Evolutionary conservation across 306 rosid species (phyloP), one percentile per base, ranked within the genome.

Genomic region (Fragaria vesca): DNA sequence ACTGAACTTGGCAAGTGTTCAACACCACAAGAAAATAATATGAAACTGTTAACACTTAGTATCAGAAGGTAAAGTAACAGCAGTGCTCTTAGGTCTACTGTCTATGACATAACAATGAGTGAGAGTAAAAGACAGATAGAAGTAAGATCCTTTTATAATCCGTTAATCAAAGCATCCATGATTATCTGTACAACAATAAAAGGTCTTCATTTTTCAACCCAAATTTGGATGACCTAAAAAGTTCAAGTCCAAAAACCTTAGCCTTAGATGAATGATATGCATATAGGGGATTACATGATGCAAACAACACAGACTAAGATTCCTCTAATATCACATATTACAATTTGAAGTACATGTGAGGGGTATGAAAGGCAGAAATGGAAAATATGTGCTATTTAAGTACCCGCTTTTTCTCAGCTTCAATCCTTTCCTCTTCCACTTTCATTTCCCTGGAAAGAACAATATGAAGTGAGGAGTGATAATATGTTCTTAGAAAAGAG

Each of bases 361-460:
- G 28, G 47, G 32, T 20, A 34, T 4, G 16, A 16, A 32, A 45
- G 34, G 46, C 54, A 48, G 42, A 46, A 48, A 50, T 74, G 69
- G 54, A 73, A 81, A 65, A 42, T 6, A 28, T 13, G 72, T 54
- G 42, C 13, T 36, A 2, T 36, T 7, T 17, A 21, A 46, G 82
- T 92, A 95, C 99, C 96, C 96, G 80, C 66, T 69, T 85, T 79
- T 93, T 95, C 91, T 95, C 98, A 12, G 99, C 96, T 77, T 95
- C 99, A 71, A 95, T 95, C 88, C 99, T 93, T 85, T 91, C 97
- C 15, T 93, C 97, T 79, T 92, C 97, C 73, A 89, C 43, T 89
- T 77, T 89, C 95, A 94, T 89, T 87, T 92, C 97, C 91, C 98
- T 94, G 82, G 79, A 83, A 63, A 28, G 61, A 74, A 45, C 69